Evolutionary conservation across 805 yeast genomes (phyloP).

Genomic region (Candida piceae): DNA sequence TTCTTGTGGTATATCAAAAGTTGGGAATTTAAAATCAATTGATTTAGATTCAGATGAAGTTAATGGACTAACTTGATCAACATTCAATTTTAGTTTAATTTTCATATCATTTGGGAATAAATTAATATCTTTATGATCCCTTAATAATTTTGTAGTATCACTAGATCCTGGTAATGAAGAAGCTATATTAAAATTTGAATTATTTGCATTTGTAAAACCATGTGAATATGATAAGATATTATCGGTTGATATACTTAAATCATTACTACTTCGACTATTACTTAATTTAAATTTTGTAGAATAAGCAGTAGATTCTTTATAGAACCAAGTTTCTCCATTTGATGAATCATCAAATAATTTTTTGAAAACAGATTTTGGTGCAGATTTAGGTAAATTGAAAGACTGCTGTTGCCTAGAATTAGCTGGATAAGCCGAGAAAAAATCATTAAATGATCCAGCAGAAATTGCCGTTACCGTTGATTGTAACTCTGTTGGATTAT

Average conservation of each 20-base stretch:
- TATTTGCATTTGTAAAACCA: conserved; percentile 11
- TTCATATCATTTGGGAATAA: not conserved
- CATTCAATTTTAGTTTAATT: not conserved
- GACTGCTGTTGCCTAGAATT: not conserved
- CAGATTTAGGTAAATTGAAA: not conserved
- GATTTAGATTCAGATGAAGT: conserved; percentile 11
- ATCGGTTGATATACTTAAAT: conserved; percentile 13
- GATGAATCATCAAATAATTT: not conserved
- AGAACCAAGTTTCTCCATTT: not conserved
- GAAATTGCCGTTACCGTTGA: conserved; percentile 4
- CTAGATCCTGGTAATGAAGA: conserved; percentile 17
- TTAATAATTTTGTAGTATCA: conserved; percentile 11
- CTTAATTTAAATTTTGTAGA: not conserved
- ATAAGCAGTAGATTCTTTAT: not conserved
- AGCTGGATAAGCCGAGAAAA: conserved; percentile 1
- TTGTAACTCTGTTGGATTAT: conserved; percentile 6
- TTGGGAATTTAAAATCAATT: conserved; percentile 12
- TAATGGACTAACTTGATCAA: not conserved
- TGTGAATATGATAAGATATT: conserved; percentile 11
- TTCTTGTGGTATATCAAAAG: conserved; percentile 14
- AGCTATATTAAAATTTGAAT: conserved; percentile 13
- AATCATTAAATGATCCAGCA: conserved; percentile 8
- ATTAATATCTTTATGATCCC: conserved; percentile 4
- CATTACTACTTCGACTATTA: not conserved
- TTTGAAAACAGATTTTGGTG: not conserved